A percentile compares a stretch with the other conserved stretches of the same genome.
Evolutionary conservation across 805 yeast genomes (phyloP).

Genomic region (Candida tallmaniae): DNA sequence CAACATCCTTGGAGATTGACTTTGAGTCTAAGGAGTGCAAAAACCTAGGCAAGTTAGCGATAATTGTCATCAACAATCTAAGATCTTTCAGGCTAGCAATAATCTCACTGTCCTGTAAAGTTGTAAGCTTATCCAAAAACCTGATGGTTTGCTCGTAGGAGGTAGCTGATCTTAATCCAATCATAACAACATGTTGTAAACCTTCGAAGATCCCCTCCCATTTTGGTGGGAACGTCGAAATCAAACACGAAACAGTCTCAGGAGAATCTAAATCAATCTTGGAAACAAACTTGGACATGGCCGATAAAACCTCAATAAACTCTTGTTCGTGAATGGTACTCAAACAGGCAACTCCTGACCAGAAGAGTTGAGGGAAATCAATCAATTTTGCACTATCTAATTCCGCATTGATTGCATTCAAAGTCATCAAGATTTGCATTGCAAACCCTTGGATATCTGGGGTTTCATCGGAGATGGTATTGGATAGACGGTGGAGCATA

Average conservation of each 20-base stretch:
- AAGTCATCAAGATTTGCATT: constrained; percentile 94
- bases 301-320: constrained; percentile 80
- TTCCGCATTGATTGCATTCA: constrained; percentile 88
- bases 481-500: constrained; percentile 88
- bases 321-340: constrained; percentile 91
- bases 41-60: constrained; percentile 81
- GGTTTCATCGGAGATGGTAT: constrained; percentile 86
- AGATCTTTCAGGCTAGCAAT: constrained; percentile 63
- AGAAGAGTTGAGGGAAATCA: constrained; percentile 88
- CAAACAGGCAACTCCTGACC: constrained; percentile 92
- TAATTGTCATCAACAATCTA: constrained; percentile 64
- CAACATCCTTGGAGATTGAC: constrained; percentile 45
- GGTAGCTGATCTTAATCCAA: constrained; percentile 77
- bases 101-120: constrained; percentile 65
- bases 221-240: constrained; percentile 84
- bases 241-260: constrained; percentile 77
- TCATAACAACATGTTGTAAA: constrained; percentile 69
- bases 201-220: constrained; percentile 97
- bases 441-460: constrained; percentile 93
- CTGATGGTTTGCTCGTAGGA: constrained; percentile 75
- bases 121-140: constrained; percentile 67
- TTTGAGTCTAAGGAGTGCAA: constrained; percentile 67
- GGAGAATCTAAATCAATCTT: constrained; percentile 84
- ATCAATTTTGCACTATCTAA: constrained; percentile 71
- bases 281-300: constrained; percentile 75